Conservation (phyloP, 2,329 filamentous ascomycete genomes). For the Trichoderma brevicompactum region DNA sequence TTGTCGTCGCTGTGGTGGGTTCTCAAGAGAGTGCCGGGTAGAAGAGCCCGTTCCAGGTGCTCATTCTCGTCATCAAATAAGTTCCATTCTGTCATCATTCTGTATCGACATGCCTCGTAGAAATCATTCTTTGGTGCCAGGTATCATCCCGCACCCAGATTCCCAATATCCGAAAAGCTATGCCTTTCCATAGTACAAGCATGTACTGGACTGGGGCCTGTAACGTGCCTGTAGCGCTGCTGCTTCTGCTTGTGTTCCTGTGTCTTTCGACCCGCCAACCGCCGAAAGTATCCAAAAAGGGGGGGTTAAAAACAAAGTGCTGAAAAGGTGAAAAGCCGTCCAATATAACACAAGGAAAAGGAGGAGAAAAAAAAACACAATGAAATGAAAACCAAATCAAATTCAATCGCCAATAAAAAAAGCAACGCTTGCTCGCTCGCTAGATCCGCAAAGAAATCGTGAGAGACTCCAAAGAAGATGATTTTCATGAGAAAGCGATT, state of each 20-base stretch:
- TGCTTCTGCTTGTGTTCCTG: conserved; percentile 26
- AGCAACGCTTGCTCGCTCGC: conserved; percentile 44
- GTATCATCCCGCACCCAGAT: conserved; percentile 27
- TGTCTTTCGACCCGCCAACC: conserved; percentile 25
- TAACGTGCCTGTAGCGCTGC: conserved; percentile 27
- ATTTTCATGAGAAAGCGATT: conserved; percentile 38
- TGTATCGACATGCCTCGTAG: conserved; percentile 26
- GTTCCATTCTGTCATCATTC: conserved; percentile 27
- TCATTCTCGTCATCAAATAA: conserved; percentile 22
- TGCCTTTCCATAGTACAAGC: conserved; percentile 27
- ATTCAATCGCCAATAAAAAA: conserved; percentile 39
- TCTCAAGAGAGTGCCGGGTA: conserved; percentile 26
- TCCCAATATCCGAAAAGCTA: conserved; percentile 27
- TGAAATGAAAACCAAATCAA: conserved; percentile 30
- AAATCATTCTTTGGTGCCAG: conserved; percentile 11
- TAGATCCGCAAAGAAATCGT: conserved; percentile 43
- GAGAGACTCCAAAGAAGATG: conserved; percentile 39
- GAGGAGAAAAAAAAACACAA: conserved; percentile 28
- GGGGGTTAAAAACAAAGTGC: background rate
- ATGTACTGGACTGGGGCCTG: conserved; percentile 28
- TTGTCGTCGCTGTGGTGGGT: conserved; percentile 21
- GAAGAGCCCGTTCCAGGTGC: conserved; percentile 25
- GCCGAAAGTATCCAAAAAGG: conserved; percentile 4
- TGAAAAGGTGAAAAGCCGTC: conserved; percentile 12
- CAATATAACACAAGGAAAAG: conserved; percentile 25